Evolutionary conservation across 495 filamentous ascomycete species (phyloP).

Genomic region (Podospora tetraspora): DNA sequence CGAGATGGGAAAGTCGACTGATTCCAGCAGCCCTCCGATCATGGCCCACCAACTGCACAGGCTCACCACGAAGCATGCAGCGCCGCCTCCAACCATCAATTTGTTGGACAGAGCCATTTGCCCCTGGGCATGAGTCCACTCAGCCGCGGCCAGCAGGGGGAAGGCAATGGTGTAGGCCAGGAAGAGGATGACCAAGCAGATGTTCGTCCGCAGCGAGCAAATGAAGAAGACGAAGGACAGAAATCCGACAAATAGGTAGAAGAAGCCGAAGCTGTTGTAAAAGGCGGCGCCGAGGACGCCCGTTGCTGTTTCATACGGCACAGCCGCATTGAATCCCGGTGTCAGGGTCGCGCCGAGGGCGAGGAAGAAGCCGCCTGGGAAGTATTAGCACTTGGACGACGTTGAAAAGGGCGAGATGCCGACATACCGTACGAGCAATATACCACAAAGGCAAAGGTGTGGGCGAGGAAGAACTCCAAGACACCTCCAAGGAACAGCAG

Average conservation of each 20-base stretch:
- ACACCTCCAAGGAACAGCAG: conserved; percentile 13
- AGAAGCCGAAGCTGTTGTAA: conserved; percentile 15
- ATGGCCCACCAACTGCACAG: conserved; percentile 16
- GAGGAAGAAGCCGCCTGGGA: conserved; percentile 17
- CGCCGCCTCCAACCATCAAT: conserved; percentile 11
- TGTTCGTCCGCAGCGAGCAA: conserved; percentile 14
- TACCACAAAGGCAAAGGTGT: conserved; percentile 17
- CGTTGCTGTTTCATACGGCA: conserved; percentile 1
- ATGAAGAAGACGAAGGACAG: conserved; percentile 16
- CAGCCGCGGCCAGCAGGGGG: conserved; percentile 15
- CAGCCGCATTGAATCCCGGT: conserved; percentile 12
- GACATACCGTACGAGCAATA: conserved; percentile 15
- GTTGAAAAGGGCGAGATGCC: background rate
- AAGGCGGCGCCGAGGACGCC: conserved; percentile 10
- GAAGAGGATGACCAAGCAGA: conserved; percentile 15
- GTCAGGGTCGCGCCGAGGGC: conserved; percentile 17
- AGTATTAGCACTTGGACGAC: background rate
- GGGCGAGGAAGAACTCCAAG: conserved; percentile 15
- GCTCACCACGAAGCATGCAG: conserved; percentile 17
- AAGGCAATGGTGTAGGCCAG: conserved; percentile 17
- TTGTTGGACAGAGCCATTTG: conserved; percentile 8
- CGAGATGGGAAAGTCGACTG: conserved; percentile 12
- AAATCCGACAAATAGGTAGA: conserved; percentile 17
- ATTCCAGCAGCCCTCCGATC: conserved; percentile 12
- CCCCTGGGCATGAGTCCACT: conserved; percentile 14